Base-by-base conservation (phyloP, 352 stramenopile species). In the Pythium vanterpoolii region DNA sequence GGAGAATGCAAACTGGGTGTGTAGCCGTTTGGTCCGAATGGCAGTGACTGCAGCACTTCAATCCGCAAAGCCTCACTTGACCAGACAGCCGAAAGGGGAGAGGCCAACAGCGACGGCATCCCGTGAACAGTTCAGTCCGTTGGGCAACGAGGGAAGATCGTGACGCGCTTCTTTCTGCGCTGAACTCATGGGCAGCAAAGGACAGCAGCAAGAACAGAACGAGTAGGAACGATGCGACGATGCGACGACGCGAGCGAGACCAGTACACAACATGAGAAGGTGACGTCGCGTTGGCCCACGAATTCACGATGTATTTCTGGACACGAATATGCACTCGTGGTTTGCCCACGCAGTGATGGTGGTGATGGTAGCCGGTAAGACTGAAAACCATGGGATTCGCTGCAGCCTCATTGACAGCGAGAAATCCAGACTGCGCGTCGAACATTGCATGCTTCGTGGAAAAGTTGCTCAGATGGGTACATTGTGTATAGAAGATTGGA, bases 1-100 rank as follows among this genome's bases (percentile, higher is more conserved):
- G 46, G 30, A 42, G 46, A 54, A 54, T 18, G 9, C 28, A 19
- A 54, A 54, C 28, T 54, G 39, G 39, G 39, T 2, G n/a, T n/a
- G n/a, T n/a, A n/a, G n/a, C n/a, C n/a, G n/a, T n/a, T n/a, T n/a
- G n/a, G n/a, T n/a, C n/a, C n/a, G n/a, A n/a, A n/a, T n/a, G n/a
- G n/a, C n/a, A 46, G 39, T 26, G 7, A 19, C 39, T 49, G 7
- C n/a, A 44, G 42, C n/a, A n/a, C n/a, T n/a, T n/a, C n/a, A n/a
- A n/a, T n/a, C n/a, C n/a, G 42, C 42, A 14, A 27, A 30, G 21
- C 42, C 42, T 31, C 27, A 16, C 27, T 51, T 38, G 26, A 51
- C 45, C 16, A 16, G 39, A 51, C 45, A n/a, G n/a, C 2, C 10
- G 27, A n/a, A 13, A 38, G 45, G 39, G 14, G 39, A 14, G 27